phyloP scores from a whole-genome alignment of 805 yeast genomes.

The Saccharomyces mikatae region DNA sequence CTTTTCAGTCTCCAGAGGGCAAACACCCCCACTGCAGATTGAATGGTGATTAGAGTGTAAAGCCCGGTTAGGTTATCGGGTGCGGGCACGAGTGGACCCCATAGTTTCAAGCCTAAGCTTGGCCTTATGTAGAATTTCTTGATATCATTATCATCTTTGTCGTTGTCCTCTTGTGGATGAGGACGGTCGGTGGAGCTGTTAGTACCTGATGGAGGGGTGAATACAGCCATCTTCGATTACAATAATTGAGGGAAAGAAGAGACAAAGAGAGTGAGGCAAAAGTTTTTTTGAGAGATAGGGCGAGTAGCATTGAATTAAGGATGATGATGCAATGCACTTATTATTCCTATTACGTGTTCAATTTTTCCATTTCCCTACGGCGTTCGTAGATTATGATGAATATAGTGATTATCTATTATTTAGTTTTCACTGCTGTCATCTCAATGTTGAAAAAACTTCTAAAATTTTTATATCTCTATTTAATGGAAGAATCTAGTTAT shows the following conservation, averaged over 20 bases:
- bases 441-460: neutral
- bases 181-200: neutral
- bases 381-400: neutral
- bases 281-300: neutral
- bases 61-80: constrained; percentile 53
- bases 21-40: constrained; percentile 41
- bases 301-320: neutral
- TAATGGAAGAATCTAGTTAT: neutral
- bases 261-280: neutral
- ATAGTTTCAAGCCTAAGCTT: constrained; percentile 47
- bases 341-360: neutral
- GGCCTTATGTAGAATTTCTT: constrained; percentile 39
- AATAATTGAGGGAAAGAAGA: neutral
- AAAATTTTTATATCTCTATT: neutral
- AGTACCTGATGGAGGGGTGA: constrained; percentile 20
- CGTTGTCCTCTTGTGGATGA: constrained; percentile 6
- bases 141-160: constrained; percentile 12
- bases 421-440: neutral
- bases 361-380: neutral
- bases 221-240: constrained; percentile 21
- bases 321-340: neutral
- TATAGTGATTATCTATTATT: neutral
- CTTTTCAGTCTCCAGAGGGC: constrained; percentile 18
- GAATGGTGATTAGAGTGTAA: constrained; percentile 44
- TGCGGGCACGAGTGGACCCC: constrained; percentile 73